Conservation (phyloP, 805 yeast genomes). For the Lachancea dasiensis region DNA sequence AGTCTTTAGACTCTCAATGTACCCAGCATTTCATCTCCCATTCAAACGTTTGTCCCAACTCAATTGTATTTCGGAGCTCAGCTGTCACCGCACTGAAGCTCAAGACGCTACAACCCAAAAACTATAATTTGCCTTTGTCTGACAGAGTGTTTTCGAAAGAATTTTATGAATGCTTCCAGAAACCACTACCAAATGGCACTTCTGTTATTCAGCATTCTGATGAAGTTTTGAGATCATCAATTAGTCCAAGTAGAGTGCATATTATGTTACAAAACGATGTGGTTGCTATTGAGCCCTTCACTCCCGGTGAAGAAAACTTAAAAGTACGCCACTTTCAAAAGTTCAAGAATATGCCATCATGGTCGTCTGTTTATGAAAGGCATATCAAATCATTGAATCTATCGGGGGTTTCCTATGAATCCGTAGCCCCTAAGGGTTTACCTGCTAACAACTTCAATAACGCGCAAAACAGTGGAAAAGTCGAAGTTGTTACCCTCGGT, state of each 20-base stretch:
- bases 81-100: slow-evolving; percentile 50
- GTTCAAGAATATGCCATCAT: slow-evolving; percentile 13
- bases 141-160: slow-evolving; percentile 26
- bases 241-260: slow-evolving; percentile 22
- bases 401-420: slow-evolving; percentile 20
- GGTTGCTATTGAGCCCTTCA: slow-evolving; percentile 21
- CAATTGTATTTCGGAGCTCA: slow-evolving; percentile 51
- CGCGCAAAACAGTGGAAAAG: slow-evolving; percentile 42
- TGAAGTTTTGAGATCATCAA: slow-evolving; percentile 10
- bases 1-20: slow-evolving; percentile 42
- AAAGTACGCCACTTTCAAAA: slow-evolving; percentile 11
- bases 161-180: slow-evolving; percentile 30
- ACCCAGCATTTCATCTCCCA: slow-evolving; percentile 72
- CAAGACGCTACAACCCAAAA: slow-evolving; percentile 43
- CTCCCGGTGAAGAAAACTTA: slow-evolving; percentile 13
- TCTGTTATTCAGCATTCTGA: slow-evolving; percentile 23
- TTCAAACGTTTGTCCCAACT: slow-evolving; percentile 53
- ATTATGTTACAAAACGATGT: slow-evolving; percentile 17
- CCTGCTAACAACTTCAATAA: slow-evolving; percentile 29
- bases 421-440: slow-evolving; percentile 28
- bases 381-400: slow-evolving; percentile 28
- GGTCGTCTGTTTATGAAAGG: slow-evolving; percentile 24
- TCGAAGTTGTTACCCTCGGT: slow-evolving; percentile 73
- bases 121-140: slow-evolving; percentile 36
- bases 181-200: slow-evolving; percentile 25